Evolutionary conservation across 176 grass and related monocot genomes (phyloP), one percentile per base, ranked within the genome.

Genomic region (Lolium perenne): DNA sequence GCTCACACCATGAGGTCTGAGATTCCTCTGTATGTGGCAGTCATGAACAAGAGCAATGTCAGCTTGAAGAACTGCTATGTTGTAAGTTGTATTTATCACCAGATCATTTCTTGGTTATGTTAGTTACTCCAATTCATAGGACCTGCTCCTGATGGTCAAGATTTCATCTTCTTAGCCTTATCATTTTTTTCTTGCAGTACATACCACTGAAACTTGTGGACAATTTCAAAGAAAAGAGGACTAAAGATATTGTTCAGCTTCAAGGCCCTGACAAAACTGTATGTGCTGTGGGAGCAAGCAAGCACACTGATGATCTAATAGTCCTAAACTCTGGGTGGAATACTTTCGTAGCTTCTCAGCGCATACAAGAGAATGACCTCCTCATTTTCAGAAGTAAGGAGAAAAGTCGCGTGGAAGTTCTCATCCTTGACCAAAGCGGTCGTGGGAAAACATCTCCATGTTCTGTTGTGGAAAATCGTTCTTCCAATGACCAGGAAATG

Each of bases 401-500:
- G 25, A 54, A n/a, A 11, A 5, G 1, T 51, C 47, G 10, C 6
- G 10, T 81, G 4, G 26, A 77, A 57, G 74, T 77, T 77, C 17
- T 55, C 17, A 56, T 77, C 50, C 51, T 77, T 57, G 74, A 77
- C 74, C 74, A 26, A 18, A 77, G 51, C 10, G 76, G 76, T 58
- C 10, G 6, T 78, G 54, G 9, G 7, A 51, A 35, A 81, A 68
- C 16, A 5, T 49, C 45, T 7, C 25, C 70, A 73, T 77, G 29
- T 57, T 60, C 9, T 60, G 35, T 2, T 20, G 14, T 9, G 29
- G 74, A 29, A 38, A 40, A 78, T 64, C 32, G 25, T 35, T 60
- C 12, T 22, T 78, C 17, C 2, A 78, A 5, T 43, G 3, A 54
- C 20, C 35, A 41, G 13, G 76, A 57, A 77, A n/a, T n/a, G 51